Conservation (phyloP, 1,139 yeast genomes). For the Debaryomycetaceae sp. region DNA sequence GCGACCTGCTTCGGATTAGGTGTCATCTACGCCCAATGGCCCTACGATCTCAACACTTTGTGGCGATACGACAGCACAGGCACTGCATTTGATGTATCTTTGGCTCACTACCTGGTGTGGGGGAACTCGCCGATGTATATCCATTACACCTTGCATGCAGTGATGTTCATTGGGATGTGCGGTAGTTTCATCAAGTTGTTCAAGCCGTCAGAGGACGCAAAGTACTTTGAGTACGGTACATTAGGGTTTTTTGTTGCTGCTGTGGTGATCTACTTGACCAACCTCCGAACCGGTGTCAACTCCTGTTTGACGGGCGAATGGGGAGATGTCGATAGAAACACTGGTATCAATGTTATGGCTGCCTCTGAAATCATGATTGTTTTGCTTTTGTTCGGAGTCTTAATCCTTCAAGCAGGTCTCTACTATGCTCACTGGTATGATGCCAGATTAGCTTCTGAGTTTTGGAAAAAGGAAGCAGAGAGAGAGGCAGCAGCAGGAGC, state of each 20-base stretch:
- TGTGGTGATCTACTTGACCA: constrained; percentile 77
- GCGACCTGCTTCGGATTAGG: constrained; percentile 78
- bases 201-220: constrained; percentile 80
- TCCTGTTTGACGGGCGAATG: constrained; percentile 71
- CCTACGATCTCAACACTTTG: constrained; percentile 77
- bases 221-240: constrained; percentile 86
- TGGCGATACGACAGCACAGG: constrained; percentile 55
- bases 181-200: constrained; percentile 79
- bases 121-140: constrained; percentile 59
- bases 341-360: constrained; percentile 89
- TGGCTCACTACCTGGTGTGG: constrained; percentile 74
- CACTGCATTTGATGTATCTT: constrained; percentile 56
- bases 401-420: constrained; percentile 82
- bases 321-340: constrained; percentile 88
- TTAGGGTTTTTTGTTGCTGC: constrained; percentile 68
- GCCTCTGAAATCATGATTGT: constrained; percentile 82
- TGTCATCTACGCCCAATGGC: constrained; percentile 70
- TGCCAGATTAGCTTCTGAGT: constrained; percentile 50
- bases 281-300: constrained; percentile 76
- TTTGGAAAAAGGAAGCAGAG: constrained; percentile 43
- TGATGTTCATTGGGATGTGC: constrained; percentile 59
- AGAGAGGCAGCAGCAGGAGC: constrained; percentile 17
- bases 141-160: constrained; percentile 58
- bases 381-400: constrained; percentile 68
- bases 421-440: constrained; percentile 86